Percentiles rank a stretch among this genome's conserved stretches.
Conservation (phyloP, 306 rosid species). For the Trifolium pratense region DNA sequence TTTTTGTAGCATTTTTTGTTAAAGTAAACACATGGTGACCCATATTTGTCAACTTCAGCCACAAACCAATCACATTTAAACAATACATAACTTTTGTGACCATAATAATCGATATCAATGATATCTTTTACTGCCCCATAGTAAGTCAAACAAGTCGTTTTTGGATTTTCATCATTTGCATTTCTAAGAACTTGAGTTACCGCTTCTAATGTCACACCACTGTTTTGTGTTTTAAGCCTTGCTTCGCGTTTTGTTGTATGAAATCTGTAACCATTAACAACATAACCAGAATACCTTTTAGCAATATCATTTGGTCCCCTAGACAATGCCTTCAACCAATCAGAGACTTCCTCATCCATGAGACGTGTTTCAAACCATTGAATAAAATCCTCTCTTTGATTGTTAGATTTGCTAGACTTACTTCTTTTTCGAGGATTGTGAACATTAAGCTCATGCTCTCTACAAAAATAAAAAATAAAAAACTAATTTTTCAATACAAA, state of each 20-base stretch:
- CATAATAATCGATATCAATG: background rate
- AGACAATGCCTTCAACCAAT: background rate
- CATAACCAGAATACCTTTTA: background rate
- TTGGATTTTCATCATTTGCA: background rate
- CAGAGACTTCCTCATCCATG: background rate
- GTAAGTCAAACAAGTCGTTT: background rate
- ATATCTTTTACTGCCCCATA: background rate
- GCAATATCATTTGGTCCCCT: background rate
- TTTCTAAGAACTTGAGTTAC: background rate
- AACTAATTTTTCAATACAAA: too few species aligned
- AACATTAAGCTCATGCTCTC: too few species aligned
- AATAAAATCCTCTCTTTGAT: background rate
- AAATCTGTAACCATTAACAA: too few species aligned
- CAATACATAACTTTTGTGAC: background rate
- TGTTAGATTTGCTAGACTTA: background rate
- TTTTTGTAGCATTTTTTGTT: background rate
- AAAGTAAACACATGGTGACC: background rate
- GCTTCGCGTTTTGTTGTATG: background rate
- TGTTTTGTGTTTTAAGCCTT: background rate
- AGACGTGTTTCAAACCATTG: background rate
- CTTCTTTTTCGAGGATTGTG: background rate
- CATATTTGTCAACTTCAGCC: background rate
- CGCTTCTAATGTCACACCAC: background rate
- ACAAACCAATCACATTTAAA: background rate
- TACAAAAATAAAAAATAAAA: too few species aligned